phyloP scores from a whole-genome alignment of 106 monocot species.

The Ottelia alismoides region DNA sequence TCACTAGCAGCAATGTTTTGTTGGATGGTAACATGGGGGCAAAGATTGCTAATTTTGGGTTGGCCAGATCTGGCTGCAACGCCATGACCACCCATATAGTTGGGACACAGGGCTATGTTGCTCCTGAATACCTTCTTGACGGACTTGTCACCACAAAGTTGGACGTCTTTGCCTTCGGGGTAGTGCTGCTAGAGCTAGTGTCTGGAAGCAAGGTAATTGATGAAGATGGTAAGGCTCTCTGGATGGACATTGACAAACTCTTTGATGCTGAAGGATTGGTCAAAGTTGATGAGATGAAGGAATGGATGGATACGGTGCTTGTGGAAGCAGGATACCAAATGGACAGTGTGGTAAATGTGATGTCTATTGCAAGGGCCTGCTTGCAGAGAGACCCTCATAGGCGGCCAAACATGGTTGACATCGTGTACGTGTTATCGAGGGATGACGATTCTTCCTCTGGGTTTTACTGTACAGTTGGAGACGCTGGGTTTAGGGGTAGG shows the following conservation, averaged over 20 bases:
- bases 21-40: slow-evolving; percentile 31
- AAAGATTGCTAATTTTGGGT: slow-evolving; percentile 41
- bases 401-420: slow-evolving; percentile 28
- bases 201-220: slow-evolving; percentile 11
- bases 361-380: slow-evolving; percentile 27
- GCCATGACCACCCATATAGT: slow-evolving; percentile 23
- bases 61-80: slow-evolving; percentile 7
- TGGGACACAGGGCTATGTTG: slow-evolving; percentile 64
- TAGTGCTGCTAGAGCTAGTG: slow-evolving; percentile 28
- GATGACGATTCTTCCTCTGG: slow-evolving; percentile 9
- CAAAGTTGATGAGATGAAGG: slow-evolving; percentile 17
- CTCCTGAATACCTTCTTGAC: slow-evolving; percentile 61
- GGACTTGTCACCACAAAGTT: slow-evolving; percentile 12
- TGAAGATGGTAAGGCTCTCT: slow-evolving; percentile 4
- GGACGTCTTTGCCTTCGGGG: slow-evolving; percentile 31
- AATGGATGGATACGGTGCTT: slow-evolving; percentile 25
- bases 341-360: slow-evolving; percentile 22
- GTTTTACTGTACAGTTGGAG: no score
- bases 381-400: slow-evolving; percentile 8
- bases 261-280: slow-evolving; percentile 13
- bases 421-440: slow-evolving; percentile 16
- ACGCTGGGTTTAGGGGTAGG: slow-evolving; percentile 11
- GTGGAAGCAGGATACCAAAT: slow-evolving; percentile 12
- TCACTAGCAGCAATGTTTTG: slow-evolving; percentile 25
- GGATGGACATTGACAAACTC: slow-evolving; percentile 14